These are phyloP conservation scores for Ophidiomyces ophidiicola DNA, from an alignment of 2,329 filamentous ascomycete species.

Conservation along the genomic window DNA sequence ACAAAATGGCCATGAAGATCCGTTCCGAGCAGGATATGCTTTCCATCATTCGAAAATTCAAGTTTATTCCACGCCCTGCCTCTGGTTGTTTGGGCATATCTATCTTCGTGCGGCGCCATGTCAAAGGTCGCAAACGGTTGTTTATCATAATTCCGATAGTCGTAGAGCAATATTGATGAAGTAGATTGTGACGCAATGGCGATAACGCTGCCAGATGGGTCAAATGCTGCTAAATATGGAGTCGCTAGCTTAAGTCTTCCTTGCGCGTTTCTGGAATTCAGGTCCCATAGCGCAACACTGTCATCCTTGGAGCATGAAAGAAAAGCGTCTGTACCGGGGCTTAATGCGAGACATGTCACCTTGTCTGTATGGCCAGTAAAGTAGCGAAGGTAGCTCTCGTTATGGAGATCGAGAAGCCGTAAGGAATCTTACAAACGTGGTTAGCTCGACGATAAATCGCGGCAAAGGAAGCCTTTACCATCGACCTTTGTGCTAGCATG, in stretches of 20 bases:
- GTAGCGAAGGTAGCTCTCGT: slow-evolving; percentile 93
- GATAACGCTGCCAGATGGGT: slow-evolving; percentile 84
- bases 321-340: slow-evolving; percentile 79
- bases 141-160: slow-evolving; percentile 86
- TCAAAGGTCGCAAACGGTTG: slow-evolving; percentile 81
- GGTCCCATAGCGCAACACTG: slow-evolving; percentile 83
- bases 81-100: slow-evolving; percentile 38
- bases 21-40: slow-evolving; percentile 71
- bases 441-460: too few species aligned
- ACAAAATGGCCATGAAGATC: slow-evolving; percentile 77
- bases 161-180: slow-evolving; percentile 75
- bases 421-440: slow-evolving; percentile 66
- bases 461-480: slow-evolving; percentile 37
- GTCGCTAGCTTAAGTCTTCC: slow-evolving; percentile 69
- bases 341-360: slow-evolving; percentile 73
- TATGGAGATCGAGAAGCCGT: slow-evolving; percentile 76
- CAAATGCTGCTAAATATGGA: slow-evolving; percentile 75
- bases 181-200: slow-evolving; percentile 74
- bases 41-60: slow-evolving; percentile 94
- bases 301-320: slow-evolving; percentile 85
- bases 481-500: slow-evolving; percentile 95
- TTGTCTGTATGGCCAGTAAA: slow-evolving; percentile 79
- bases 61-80: slow-evolving; percentile 65
- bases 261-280: slow-evolving; percentile 64
- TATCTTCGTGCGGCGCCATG: slow-evolving; percentile 48